Evolutionary conservation across 768 basidiomycete species (phyloP), one percentile per base, ranked within the genome.

Genomic region (Boletus tomentosulus): DNA sequence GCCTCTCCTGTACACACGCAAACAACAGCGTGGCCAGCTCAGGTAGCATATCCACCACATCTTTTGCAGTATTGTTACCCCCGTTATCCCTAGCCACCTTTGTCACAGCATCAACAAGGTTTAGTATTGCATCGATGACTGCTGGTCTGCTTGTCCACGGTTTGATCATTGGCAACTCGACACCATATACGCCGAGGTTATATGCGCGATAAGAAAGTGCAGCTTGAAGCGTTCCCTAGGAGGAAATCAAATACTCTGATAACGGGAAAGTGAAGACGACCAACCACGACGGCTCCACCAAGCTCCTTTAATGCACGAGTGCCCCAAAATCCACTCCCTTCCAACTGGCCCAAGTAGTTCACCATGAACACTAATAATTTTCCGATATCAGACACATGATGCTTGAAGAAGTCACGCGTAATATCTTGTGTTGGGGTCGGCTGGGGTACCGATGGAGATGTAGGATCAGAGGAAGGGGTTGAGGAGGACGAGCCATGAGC

Each of bases 331-430:
- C 68, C 66, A 25, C 50, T 64, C 10, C 56, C 57, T 53, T 65
- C 68, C 1, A 70, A 28, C 22, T 60, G 62, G 7, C 48, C 39
- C 28, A 70, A 22, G 46, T 66, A 71, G 3, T 59, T 61, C n/a
- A 69, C 70, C 70, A 89, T 78, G 54, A 83, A 81, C 30, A 83
- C 81, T 24, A 94, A 70, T 0, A 96, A 65, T 16, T 71, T 71
- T 3, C 86, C 92, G 3, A 97, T 73, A 46, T 92, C 81, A 6
- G 69, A 72, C 3, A 86, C 77, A 61, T 82, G 78, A 27, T 79
- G 74, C 41, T 88, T 80, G 80, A 98, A 95, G 75, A 97, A 97
- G 3, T 84, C 78, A 35, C 95, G 80, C 58, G 93, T 80, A 19
- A 85, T 71, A 63, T 97, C 94, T 64, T 93, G 68, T 84, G 57